Percentiles rank a stretch among this genome's conserved stretches.
phyloP scores from a whole-genome alignment of 441 rosid species.

The Bruguiera hainesii region DNA sequence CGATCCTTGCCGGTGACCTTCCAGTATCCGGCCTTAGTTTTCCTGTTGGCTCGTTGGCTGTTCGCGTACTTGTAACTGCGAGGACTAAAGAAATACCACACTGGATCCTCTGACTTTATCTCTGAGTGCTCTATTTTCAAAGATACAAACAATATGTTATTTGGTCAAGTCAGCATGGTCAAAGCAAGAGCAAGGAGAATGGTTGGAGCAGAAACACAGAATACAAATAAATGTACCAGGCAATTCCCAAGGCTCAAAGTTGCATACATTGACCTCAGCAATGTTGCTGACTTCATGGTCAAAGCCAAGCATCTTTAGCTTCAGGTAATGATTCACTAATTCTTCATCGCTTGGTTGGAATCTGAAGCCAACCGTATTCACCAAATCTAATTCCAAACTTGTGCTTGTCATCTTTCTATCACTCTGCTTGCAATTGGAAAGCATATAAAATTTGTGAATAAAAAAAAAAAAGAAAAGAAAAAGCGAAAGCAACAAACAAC shows the following conservation, averaged over 20 bases:
- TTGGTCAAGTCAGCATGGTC: too few relatives aligned
- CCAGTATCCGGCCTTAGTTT: conserved; percentile 23
- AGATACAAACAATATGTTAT: too few relatives aligned
- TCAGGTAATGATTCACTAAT: background rate
- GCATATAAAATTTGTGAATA: too few relatives aligned
- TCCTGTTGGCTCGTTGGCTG: conserved; percentile 16
- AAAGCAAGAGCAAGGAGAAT: background rate
- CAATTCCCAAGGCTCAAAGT: conserved; percentile 53
- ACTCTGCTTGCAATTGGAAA: background rate
- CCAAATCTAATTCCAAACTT: background rate
- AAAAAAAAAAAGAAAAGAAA: too few relatives aligned
- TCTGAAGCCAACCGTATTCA: background rate
- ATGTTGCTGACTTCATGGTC: conserved; percentile 24
- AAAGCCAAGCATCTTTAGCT: conserved; percentile 27
- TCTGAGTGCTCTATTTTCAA: background rate
- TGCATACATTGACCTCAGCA: conserved; percentile 34
- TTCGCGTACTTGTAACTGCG: conserved; percentile 18
- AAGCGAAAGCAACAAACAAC: too few relatives aligned
- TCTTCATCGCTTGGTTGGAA: too few relatives aligned
- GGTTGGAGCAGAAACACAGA: background rate
- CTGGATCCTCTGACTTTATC: conserved; percentile 13
- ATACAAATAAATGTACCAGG: conserved; percentile 25
- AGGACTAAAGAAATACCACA: conserved; percentile 25
- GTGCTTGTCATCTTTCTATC: background rate
- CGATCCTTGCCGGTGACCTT: conserved; percentile 30